Base-by-base conservation (phyloP, 192 early-diverging fungal species). In the Kickxella alabastrina region DNA sequence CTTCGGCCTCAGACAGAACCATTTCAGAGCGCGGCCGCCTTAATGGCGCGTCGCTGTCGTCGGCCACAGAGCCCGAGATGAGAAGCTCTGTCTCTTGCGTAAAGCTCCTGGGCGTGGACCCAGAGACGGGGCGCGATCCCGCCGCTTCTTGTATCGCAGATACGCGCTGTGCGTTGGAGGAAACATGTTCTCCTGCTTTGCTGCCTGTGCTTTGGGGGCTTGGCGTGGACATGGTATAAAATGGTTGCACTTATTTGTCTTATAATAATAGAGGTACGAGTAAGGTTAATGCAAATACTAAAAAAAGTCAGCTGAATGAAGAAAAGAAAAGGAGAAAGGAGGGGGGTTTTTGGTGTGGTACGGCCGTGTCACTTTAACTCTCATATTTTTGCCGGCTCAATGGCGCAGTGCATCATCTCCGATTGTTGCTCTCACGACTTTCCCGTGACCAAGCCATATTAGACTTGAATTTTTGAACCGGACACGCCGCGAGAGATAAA, bases 1-100 rank as follows among this genome's bases (percentile, higher is more conserved):
- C 77, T 41, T 79, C 82, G 2, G 59, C 54, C 41, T 50, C 43
- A 1, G 70, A 47, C 2, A 74, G 49, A 0, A 59, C 56, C 70
- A 66, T 66, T 34, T 57, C 54, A 17, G 70, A 54, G 31, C 55
- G 51, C 7, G 31, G 12, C 4, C 35, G 57, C 31, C 62, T 41
- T 29, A 35, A 10, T 15, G n/a, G 32, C 21, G 47, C 62, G 17
- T 57, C 57, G 3, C 54, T 52, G 2, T 44, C 50, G 24, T 60
- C 68, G 2, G 27, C 42, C 19, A 45, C 39, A 25, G 67, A 58
- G 46, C 70, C 39, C 6, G 63, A 50, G 26, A 42, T 37, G 7
- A 54, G 63, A 24, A 59, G 45, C 51, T 73, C 70, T 6, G 62
- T 66, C 6, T 58, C 70, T 24, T 62, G 54, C 23, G 59, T 41